Conservation (phyloP, 2,329 filamentous ascomycete species). For the Incumbomyces delicatus region DNA sequence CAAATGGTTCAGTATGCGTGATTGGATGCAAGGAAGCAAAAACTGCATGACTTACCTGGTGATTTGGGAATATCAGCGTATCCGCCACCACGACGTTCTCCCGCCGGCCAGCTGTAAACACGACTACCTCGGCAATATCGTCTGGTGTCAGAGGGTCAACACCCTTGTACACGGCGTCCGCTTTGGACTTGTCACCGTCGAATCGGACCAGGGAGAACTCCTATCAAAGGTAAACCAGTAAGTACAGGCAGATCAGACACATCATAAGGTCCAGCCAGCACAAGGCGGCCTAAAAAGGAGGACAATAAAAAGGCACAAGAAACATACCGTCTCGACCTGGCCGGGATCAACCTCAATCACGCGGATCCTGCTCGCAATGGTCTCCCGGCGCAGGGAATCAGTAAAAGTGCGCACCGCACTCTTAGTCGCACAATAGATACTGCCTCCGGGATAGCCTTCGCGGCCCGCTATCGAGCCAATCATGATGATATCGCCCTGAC, state of each 20-base stretch:
- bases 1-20: background rate
- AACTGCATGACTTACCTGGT: slow-evolving; percentile 57
- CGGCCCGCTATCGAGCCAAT: slow-evolving; percentile 86
- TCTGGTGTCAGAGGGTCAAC: slow-evolving; percentile 77
- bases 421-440: slow-evolving; percentile 90
- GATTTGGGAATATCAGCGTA: slow-evolving; percentile 75
- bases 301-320: background rate
- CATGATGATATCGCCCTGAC: slow-evolving; percentile 88
- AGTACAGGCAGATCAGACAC: too few relatives aligned
- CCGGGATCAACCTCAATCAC: slow-evolving; percentile 86
- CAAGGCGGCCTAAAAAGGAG: background rate
- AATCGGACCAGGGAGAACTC: slow-evolving; percentile 86
- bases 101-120: slow-evolving; percentile 71
- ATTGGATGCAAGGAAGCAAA: background rate
- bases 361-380: slow-evolving; percentile 68
- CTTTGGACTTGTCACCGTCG: slow-evolving; percentile 78
- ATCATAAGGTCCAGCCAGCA: too few relatives aligned
- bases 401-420: slow-evolving; percentile 79
- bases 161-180: slow-evolving; percentile 66
- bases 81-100: slow-evolving; percentile 91
- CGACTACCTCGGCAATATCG: slow-evolving; percentile 82
- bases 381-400: slow-evolving; percentile 70
- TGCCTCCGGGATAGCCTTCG: slow-evolving; percentile 73
- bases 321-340: slow-evolving; percentile 74
- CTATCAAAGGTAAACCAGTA: slow-evolving; percentile 28